Conservation (phyloP, 208 protist species). For the Crithidia thermophila region DNA sequence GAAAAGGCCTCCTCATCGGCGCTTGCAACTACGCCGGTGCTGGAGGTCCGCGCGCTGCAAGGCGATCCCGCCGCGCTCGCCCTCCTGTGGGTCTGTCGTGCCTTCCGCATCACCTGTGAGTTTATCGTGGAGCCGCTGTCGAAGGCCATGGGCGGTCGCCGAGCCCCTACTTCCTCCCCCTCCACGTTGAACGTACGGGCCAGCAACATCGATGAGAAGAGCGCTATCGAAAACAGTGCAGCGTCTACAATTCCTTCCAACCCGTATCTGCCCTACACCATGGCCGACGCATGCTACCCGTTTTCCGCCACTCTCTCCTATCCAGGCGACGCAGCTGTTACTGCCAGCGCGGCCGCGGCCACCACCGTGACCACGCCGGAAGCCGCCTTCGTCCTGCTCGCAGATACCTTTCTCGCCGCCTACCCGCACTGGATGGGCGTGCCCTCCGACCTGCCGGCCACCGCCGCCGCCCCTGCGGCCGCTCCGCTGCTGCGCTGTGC, state of each 20-base stretch:
- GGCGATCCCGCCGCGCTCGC: conserved; percentile 69
- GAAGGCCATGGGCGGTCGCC: conserved; percentile 12
- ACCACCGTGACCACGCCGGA: conserved; percentile 31
- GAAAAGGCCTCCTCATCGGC: neutral
- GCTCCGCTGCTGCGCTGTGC: conserved; percentile 13
- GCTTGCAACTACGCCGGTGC: conserved; percentile 15
- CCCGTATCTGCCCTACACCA: conserved; percentile 29
- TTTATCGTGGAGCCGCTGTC: conserved; percentile 60
- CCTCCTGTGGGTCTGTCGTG: conserved; percentile 76
- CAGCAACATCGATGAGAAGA: neutral
- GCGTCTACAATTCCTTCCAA: neutral
- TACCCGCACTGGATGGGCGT: conserved; percentile 38
- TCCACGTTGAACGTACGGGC: neutral
- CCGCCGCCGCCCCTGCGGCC: neutral
- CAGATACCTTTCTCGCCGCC: conserved; percentile 29
- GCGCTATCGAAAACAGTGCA: neutral
- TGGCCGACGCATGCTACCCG: conserved; percentile 36
- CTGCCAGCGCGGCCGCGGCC: neutral
- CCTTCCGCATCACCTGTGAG: conserved; percentile 64
- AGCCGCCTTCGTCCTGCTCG: conserved; percentile 26
- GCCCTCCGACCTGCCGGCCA: conserved; percentile 3
- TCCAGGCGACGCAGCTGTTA: neutral
- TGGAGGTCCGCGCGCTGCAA: conserved; percentile 58
- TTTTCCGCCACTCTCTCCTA: conserved; percentile 22
- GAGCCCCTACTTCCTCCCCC: neutral